Conservation (phyloP, 331 rosid genomes). For the Quercus tomentella region DNA sequence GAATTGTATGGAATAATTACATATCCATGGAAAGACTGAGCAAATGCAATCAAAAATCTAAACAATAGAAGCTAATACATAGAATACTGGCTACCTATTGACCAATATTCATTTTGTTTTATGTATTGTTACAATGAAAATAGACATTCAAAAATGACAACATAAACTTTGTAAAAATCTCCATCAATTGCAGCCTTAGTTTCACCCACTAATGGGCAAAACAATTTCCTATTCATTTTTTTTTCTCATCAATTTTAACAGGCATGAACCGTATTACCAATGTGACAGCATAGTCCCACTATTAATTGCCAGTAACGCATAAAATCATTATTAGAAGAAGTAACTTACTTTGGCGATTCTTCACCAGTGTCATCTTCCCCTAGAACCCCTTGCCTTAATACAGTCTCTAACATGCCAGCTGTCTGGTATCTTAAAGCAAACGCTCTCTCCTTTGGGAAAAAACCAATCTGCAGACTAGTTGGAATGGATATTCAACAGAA, state of each 20-base stretch:
- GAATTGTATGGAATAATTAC: not conserved
- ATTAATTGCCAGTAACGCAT: not conserved
- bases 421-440: slow-evolving; percentile 93
- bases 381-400: slow-evolving; percentile 80
- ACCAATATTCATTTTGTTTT: not conserved
- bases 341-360: slow-evolving; percentile 80
- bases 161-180: not conserved
- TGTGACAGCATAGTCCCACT: not conserved
- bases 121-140: not conserved
- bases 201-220: not conserved
- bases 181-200: not conserved
- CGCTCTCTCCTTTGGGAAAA: slow-evolving; percentile 81
- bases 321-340: not conserved
- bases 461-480: slow-evolving; percentile 95
- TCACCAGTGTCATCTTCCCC: slow-evolving; percentile 97
- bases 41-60: not conserved
- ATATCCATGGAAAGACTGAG: not conserved
- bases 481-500: slow-evolving; percentile 56
- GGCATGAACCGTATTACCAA: not conserved
- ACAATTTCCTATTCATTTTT: not conserved
- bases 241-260: not conserved
- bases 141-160: not conserved
- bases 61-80: not conserved
- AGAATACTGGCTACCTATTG: not conserved
- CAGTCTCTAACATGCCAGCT: slow-evolving; percentile 90